A percentile compares a stretch with the other conserved stretches of the same genome.
Conservation (phyloP, 768 basidiomycete species). For the Rhodotorula kratochvilovae region DNA sequence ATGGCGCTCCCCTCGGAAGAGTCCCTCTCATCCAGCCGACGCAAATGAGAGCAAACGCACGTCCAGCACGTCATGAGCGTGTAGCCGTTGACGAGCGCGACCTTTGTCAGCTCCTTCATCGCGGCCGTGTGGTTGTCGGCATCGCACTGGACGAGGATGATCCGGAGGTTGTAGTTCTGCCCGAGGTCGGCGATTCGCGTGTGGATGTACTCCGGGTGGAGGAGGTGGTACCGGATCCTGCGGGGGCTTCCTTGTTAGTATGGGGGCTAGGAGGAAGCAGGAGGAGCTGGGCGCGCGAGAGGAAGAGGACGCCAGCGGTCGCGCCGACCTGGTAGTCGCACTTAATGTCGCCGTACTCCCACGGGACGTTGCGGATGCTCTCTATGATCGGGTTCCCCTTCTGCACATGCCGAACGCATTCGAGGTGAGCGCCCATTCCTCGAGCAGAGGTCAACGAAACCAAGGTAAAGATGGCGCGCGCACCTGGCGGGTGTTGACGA, state of each 20-base stretch:
- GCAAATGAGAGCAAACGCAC: constrained; percentile 52
- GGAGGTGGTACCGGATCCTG: constrained; percentile 87
- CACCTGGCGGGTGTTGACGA: constrained; percentile 34
- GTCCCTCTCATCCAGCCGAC: too few species aligned
- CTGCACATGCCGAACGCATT: not conserved
- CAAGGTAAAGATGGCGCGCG: not conserved
- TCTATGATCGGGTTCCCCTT: constrained; percentile 79
- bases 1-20: too few species aligned
- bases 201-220: constrained; percentile 96
- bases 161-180: constrained; percentile 70
- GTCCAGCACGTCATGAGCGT: constrained; percentile 90
- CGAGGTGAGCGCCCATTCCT: not conserved
- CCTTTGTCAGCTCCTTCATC: constrained; percentile 88
- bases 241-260: not conserved
- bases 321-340: constrained; percentile 93
- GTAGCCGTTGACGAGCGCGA: constrained; percentile 76
- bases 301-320: constrained; percentile 84
- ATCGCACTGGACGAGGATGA: constrained; percentile 85
- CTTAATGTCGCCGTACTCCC: constrained; percentile 89
- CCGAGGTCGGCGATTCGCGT: constrained; percentile 82
- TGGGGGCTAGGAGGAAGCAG: not conserved
- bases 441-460: not conserved
- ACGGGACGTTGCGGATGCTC: constrained; percentile 77
- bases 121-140: constrained; percentile 86
- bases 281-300: constrained; percentile 58